phyloP scores from a whole-genome alignment of 495 filamentous ascomycete species.

The Talaromyces liani region DNA sequence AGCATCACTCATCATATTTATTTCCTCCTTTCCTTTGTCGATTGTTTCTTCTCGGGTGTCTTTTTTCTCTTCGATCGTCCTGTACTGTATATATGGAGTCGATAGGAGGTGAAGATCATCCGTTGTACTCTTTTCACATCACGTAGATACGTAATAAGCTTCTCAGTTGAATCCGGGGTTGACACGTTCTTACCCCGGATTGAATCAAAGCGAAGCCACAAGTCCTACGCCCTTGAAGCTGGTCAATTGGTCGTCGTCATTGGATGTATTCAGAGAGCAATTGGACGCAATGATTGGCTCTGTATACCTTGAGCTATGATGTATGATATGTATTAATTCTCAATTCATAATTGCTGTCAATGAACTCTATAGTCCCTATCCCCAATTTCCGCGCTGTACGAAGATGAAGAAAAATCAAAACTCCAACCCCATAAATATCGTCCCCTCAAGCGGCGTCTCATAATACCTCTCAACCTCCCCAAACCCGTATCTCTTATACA shows the following conservation, averaged over 20 bases:
- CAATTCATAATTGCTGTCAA: background rate
- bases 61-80: background rate
- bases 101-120: background rate
- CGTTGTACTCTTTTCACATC: background rate
- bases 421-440: conserved; percentile 31
- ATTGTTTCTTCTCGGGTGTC: background rate
- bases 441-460: conserved; percentile 45
- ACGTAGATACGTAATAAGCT: background rate
- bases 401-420: conserved; percentile 8
- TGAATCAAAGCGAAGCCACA: background rate
- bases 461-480: conserved; percentile 47
- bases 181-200: background rate
- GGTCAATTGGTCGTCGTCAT: background rate
- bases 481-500: conserved; percentile 49
- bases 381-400: background rate
- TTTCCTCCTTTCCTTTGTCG: conserved; percentile 5
- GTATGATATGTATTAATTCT: no score
- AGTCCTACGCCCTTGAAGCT: background rate
- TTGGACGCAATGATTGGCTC: background rate
- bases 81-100: background rate
- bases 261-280: background rate
- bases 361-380: background rate
- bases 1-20: conserved; percentile 9
- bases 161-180: background rate
- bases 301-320: no score